These are phyloP conservation scores for Aspergillus tubingensis DNA, from an alignment of 2,329 filamentous ascomycete species.

Conservation along the genomic window DNA sequence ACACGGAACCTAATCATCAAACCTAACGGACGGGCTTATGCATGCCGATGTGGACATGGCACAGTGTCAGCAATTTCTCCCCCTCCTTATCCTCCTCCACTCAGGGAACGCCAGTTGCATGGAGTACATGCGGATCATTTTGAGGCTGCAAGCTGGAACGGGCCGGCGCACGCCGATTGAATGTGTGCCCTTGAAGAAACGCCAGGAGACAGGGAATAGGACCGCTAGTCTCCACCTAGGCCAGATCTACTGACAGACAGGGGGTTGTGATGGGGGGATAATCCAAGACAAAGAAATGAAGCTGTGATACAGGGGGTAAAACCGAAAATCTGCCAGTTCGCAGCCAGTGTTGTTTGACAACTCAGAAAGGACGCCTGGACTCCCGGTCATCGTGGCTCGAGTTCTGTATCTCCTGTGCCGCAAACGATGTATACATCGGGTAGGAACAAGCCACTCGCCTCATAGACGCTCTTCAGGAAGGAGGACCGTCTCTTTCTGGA, in stretches of 20 bases:
- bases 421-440: conserved; percentile 20
- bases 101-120: conserved; percentile 32
- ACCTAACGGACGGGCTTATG: conserved; percentile 42
- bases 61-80: conserved; percentile 37
- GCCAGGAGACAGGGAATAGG: conserved; percentile 31
- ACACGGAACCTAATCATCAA: conserved; percentile 41
- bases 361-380: conserved; percentile 23
- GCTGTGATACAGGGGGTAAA: conserved; percentile 25
- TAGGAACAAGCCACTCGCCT: conserved; percentile 24
- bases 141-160: conserved; percentile 50
- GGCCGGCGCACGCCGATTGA: conserved; percentile 48
- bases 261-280: conserved; percentile 7
- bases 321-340: conserved; percentile 21
- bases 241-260: conserved; percentile 26
- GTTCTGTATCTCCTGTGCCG: conserved; percentile 10
- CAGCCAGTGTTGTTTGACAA: conserved; percentile 26
- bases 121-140: conserved; percentile 44
- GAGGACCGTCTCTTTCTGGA: conserved; percentile 17
- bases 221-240: conserved; percentile 26
- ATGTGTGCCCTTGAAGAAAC: conserved; percentile 40
- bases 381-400: conserved; percentile 12
- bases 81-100: conserved; percentile 35
- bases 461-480: conserved; percentile 21
- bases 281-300: conserved; percentile 15
- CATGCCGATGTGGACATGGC: conserved; percentile 37